These are phyloP conservation scores for Syncephalastrum racemosum DNA, from an alignment of 371 early-diverging fungal species.

Conservation along the genomic window DNA sequence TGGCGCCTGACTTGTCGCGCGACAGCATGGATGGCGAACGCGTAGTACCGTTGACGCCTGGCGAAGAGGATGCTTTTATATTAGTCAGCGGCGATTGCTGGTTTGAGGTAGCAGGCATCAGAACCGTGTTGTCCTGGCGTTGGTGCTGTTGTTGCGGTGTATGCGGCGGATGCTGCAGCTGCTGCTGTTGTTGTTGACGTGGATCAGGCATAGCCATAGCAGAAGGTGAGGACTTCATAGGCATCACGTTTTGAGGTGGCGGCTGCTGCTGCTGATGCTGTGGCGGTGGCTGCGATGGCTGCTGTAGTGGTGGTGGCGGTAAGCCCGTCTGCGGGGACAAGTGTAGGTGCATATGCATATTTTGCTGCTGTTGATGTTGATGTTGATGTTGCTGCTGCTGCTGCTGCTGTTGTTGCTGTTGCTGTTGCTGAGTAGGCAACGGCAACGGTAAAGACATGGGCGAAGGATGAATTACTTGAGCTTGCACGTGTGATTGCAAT, in stretches of 20 bases:
- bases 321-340: constrained; percentile 5
- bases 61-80: constrained; percentile 1
- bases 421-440: constrained; percentile 17
- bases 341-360: constrained; percentile 1
- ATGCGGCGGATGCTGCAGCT: background rate
- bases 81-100: background rate
- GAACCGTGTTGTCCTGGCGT: constrained; percentile 1
- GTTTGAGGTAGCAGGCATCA: background rate
- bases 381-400: constrained; percentile 21
- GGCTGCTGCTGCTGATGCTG: constrained; percentile 4
- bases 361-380: constrained; percentile 18
- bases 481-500: constrained; percentile 32
- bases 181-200: constrained; percentile 12
- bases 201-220: constrained; percentile 2
- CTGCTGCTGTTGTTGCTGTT: constrained; percentile 16
- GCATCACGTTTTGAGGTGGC: background rate
- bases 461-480: constrained; percentile 20
- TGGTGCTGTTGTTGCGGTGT: constrained; percentile 8
- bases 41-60: constrained; percentile 4
- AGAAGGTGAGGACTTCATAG: constrained; percentile 3
- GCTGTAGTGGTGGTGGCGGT: constrained; percentile 1
- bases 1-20: constrained; percentile 1
- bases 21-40: constrained; percentile 6
- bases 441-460: constrained; percentile 16
- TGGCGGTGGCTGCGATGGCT: constrained; percentile 6